These are phyloP conservation scores for Diaporthe citrichinensis DNA, from an alignment of 2,329 filamentous ascomycete genomes.

Conservation along the genomic window DNA sequence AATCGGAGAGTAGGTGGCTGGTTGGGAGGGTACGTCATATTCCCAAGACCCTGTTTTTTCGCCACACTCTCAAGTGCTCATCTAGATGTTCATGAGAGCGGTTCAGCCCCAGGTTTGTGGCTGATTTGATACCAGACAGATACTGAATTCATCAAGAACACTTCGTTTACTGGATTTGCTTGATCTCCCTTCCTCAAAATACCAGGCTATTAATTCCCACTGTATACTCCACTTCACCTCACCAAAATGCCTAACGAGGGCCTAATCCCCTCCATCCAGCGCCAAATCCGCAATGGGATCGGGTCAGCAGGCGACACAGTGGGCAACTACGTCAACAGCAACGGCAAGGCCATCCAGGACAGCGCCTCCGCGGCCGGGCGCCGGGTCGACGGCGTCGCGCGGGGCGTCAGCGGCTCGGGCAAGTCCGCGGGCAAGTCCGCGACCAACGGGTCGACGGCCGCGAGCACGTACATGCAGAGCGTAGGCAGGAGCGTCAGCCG, in stretches of 20 bases:
- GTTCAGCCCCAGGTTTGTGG: not conserved
- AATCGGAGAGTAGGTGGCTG: constrained; percentile 12
- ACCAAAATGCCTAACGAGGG: constrained; percentile 40
- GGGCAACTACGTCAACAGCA: constrained; percentile 39
- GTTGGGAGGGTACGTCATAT: constrained; percentile 33
- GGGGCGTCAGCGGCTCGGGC: constrained; percentile 39
- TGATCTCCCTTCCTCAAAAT: not conserved
- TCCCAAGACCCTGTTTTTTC: constrained; percentile 22
- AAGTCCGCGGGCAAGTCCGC: constrained; percentile 33
- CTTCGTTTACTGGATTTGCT: not conserved
- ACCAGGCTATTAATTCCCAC: not conserved
- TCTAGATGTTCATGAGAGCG: not conserved
- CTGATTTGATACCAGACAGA: not conserved
- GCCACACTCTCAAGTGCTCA: constrained; percentile 36
- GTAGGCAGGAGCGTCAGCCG: constrained; percentile 26
- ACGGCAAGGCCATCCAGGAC: constrained; percentile 39
- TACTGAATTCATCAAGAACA: not conserved
- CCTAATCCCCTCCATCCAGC: constrained; percentile 38
- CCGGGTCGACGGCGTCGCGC: constrained; percentile 35
- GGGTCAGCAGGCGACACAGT: constrained; percentile 37
- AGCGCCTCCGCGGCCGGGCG: constrained; percentile 30
- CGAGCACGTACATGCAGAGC: constrained; percentile 30
- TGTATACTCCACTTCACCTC: not conserved
- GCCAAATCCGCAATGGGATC: constrained; percentile 37
- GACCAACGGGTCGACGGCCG: constrained; percentile 19